Conservation (phyloP, 352 stramenopile species). For the Pythium biforme region DNA sequence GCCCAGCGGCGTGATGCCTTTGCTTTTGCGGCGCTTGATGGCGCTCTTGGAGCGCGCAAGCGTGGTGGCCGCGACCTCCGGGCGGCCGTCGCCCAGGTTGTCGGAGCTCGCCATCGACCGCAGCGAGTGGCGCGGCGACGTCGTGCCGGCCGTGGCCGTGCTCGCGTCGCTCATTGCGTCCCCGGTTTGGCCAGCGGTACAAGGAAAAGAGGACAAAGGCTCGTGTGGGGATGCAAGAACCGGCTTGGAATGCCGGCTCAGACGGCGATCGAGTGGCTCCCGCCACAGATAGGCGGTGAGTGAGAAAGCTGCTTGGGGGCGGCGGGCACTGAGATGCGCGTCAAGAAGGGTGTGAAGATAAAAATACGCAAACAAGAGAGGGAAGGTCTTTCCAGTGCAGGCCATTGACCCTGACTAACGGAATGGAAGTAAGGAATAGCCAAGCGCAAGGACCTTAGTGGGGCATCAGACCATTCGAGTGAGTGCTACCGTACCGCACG, state of each 20-base stretch:
- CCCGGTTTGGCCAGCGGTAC: not conserved
- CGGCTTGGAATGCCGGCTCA: not conserved
- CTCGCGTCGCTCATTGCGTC: constrained; percentile 15
- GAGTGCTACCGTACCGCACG: too few species aligned
- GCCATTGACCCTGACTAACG: too few species aligned
- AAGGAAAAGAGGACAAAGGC: not conserved
- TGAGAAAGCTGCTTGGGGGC: not conserved
- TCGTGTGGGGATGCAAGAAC: not conserved
- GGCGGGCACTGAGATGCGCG: not conserved
- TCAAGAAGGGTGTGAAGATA: not conserved
- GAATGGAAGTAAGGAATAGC: too few species aligned
- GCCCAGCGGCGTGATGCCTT: constrained; percentile 8
- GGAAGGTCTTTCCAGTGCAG: too few species aligned
- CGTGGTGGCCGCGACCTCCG: constrained; percentile 16
- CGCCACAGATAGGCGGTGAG: too few species aligned
- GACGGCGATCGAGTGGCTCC: not conserved
- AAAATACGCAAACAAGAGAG: not conserved
- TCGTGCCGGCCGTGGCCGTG: not conserved
- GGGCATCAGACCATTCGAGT: too few species aligned
- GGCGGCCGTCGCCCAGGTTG: constrained; percentile 22
- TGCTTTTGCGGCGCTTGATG: constrained; percentile 21
- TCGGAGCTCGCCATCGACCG: constrained; percentile 23
- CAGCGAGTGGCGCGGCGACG: not conserved
- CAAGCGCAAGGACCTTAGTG: too few species aligned
- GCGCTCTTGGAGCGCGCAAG: constrained; percentile 20